Evolutionary conservation across 2,329 filamentous ascomycete species (phyloP).

Genomic region (Colletotrichum costaricense): DNA sequence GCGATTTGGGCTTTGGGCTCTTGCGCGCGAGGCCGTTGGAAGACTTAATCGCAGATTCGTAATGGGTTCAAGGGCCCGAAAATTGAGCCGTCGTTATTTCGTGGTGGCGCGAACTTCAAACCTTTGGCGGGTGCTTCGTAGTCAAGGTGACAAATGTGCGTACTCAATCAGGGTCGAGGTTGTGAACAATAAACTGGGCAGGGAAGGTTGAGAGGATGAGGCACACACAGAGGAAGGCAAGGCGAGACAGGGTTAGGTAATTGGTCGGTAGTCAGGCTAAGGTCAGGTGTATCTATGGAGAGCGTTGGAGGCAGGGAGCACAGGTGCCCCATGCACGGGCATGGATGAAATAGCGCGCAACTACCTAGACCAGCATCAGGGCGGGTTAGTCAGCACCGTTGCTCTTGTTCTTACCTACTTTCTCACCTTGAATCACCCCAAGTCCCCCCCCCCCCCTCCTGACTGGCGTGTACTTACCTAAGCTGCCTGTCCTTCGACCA

Average conservation of each 20-base stretch:
- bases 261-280: background rate
- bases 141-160: background rate
- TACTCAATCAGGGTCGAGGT: background rate
- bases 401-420: no score
- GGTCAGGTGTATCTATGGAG: background rate
- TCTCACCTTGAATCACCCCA: no score
- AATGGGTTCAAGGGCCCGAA: background rate
- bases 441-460: no score
- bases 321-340: background rate
- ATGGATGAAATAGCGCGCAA: background rate
- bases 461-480: constrained; percentile 1
- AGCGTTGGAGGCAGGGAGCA: background rate
- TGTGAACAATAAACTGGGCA: constrained; percentile 4
- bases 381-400: no score
- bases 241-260: constrained; percentile 4
- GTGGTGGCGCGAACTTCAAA: constrained; percentile 3
- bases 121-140: background rate
- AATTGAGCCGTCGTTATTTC: background rate
- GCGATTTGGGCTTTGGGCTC: background rate
- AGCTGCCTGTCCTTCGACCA: background rate
- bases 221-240: constrained; percentile 1
- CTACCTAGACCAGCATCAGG: background rate
- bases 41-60: background rate
- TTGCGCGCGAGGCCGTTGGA: background rate
- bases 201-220: constrained; percentile 7